phyloP scores from a whole-genome alignment of 2,329 filamentous ascomycete species.

The Alternaria novae-zelandiae region DNA sequence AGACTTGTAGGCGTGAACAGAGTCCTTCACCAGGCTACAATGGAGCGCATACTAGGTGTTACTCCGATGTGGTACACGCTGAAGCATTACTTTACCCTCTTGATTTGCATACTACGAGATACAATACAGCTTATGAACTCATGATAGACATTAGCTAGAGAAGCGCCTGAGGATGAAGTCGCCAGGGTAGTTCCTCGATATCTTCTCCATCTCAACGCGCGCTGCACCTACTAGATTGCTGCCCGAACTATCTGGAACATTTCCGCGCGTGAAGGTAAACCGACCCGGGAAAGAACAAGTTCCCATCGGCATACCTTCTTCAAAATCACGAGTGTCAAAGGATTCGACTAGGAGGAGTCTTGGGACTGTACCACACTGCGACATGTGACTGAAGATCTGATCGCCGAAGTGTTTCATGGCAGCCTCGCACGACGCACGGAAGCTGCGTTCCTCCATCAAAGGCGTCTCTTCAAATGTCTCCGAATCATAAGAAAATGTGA shows the following conservation, averaged over 20 bases:
- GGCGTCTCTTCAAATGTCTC: neutral
- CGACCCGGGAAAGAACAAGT: neutral
- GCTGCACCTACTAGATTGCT: neutral
- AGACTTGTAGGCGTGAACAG: neutral
- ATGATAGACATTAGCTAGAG: neutral
- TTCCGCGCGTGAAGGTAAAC: neutral
- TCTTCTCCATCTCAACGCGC: neutral
- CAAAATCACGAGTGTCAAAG: neutral
- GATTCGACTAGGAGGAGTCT: neutral
- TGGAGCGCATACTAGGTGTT: neutral
- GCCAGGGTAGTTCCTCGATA: neutral
- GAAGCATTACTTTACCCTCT: neutral
- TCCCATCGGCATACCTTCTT: neutral
- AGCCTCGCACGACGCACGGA: neutral
- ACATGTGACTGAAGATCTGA: neutral
- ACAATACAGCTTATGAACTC: neutral
- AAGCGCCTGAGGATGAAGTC: neutral
- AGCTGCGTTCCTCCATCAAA: neutral
- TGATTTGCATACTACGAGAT: neutral
- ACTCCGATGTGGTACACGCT: neutral
- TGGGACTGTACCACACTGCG: neutral
- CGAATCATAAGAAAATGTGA: neutral
- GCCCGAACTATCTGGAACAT: neutral
- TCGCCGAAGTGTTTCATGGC: neutral
- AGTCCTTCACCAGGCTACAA: neutral